These are phyloP conservation scores for Chrysoporthe austroafricana DNA, from an alignment of 2,329 filamentous ascomycete species.

Conservation along the genomic window DNA sequence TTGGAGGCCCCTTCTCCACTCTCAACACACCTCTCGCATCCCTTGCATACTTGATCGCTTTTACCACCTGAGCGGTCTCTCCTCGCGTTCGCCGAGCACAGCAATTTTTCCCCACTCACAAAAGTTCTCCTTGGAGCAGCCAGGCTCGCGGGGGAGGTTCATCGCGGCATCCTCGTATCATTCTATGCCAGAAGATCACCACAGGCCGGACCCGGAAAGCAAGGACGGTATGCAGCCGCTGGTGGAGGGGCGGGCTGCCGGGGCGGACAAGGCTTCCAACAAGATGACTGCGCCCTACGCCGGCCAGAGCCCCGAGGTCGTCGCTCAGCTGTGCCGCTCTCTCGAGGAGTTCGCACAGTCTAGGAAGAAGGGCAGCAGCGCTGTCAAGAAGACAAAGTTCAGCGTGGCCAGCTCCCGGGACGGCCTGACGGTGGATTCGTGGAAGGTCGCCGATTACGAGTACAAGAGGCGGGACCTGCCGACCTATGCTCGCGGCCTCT, in stretches of 20 bases:
- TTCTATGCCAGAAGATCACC: background rate
- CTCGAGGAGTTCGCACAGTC: conserved; percentile 63
- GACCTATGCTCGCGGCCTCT: conserved; percentile 90
- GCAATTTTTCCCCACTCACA: background rate
- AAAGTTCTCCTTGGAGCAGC: background rate
- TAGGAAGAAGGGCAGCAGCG: conserved; percentile 64
- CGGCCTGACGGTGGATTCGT: conserved; percentile 78
- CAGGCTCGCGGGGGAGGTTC: background rate
- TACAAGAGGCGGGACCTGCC: conserved; percentile 88
- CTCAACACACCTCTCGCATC: background rate
- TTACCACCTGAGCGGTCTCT: background rate
- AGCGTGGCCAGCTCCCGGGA: conserved; percentile 64
- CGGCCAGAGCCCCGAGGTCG: conserved; percentile 70
- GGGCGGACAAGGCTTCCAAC: conserved; percentile 30
- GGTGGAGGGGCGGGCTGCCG: conserved; percentile 16
- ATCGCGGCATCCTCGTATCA: background rate
- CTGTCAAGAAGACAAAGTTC: conserved; percentile 82
- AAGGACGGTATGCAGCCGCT: conserved; percentile 17
- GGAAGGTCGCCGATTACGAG: conserved; percentile 93
- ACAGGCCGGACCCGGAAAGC: background rate
- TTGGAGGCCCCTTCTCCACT: background rate
- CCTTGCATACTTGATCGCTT: background rate
- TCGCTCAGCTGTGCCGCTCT: conserved; percentile 65
- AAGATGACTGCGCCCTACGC: conserved; percentile 61
- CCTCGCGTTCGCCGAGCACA: background rate